Base-by-base conservation (phyloP, 192 early-diverging fungal species). In the Coemansia sp. region DNA sequence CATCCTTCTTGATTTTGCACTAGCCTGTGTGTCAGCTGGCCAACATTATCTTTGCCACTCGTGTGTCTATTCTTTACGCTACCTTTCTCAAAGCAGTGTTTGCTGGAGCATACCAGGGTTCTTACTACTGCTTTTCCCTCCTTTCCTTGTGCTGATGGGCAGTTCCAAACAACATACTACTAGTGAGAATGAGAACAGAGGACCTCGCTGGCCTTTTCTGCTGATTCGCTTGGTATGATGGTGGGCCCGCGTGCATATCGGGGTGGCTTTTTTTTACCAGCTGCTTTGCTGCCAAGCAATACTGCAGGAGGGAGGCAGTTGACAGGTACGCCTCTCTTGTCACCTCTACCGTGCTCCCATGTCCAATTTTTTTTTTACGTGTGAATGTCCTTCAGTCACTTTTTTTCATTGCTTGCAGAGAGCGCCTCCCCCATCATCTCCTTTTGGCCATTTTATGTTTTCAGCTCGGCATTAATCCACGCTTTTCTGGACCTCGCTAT, bases 91-190 rank as follows among this genome's bases (percentile, higher is more conserved):
- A 26, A 25, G 48, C 48, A 50, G 12, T 13, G 21, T 26, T 26
- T 50, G 20, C 23, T 25, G 11, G 23, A 50, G 23, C 39, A 16
- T 16, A 41, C 1, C 39, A 41, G 39, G 39, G 39, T 41, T 12
- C 0, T 41, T 13, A 25, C 48, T 50, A 50, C 48, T 50, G 48
- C 11, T 23, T 20, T 59, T 21, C 9, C 31, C 31, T 64, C 18
- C 23, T 35, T 21, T 34, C 5, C 18, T 14, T 57, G 23, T 66
- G 36, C 37, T 61, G 37, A 23, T 39, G 48, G 23, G 50, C 23
- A 36, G 21, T 18, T 14, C 37, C 21, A 18, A 41, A 31, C 28
- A 38, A n/a, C 42, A 34, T 60, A 60, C 65, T 60, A 67, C 65
- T 67, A 37, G 57, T 52, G 43, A 23, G 53, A 66, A 38, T 14